These are phyloP conservation scores for Macrophomina tecta DNA, from an alignment of 2,329 filamentous ascomycete species.

Conservation along the genomic window DNA sequence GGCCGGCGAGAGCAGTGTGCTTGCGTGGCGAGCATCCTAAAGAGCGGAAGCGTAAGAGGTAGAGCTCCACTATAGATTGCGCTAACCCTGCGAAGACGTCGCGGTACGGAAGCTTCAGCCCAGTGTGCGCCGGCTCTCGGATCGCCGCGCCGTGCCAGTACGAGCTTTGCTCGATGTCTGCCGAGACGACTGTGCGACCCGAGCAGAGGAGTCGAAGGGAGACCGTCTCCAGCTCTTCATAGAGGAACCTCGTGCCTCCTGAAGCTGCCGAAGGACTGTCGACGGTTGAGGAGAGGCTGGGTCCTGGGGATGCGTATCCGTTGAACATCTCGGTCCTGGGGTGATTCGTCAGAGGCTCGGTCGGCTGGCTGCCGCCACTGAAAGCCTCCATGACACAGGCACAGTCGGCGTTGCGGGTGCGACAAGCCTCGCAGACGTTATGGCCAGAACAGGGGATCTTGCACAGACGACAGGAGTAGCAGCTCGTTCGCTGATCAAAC, in stretches of 20 bases:
- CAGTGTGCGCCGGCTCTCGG: background rate
- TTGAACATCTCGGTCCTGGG: constrained; percentile 1
- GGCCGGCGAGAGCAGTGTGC: background rate
- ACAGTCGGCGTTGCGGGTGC: constrained; percentile 33
- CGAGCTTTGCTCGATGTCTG: constrained; percentile 3
- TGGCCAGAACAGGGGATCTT: constrained; percentile 34
- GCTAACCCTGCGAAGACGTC: constrained; percentile 12
- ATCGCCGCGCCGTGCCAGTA: constrained; percentile 13
- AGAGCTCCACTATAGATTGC: constrained; percentile 11
- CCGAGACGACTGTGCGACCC: background rate
- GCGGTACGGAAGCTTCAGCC: constrained; percentile 8
- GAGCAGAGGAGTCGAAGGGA: background rate
- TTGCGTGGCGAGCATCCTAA: constrained; percentile 9
- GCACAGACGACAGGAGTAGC: constrained; percentile 33
- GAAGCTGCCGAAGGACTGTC: background rate
- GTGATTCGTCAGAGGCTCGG: background rate
- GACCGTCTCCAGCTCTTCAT: constrained; percentile 3
- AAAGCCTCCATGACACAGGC: constrained; percentile 32
- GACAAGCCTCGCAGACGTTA: constrained; percentile 31
- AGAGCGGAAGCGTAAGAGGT: constrained; percentile 1
- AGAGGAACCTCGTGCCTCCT: background rate
- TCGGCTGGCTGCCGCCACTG: constrained; percentile 30
- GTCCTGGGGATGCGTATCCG: constrained; percentile 1
- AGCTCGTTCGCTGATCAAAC: constrained; percentile 30
- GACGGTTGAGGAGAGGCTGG: background rate